These are phyloP conservation scores for Pachysolen tannophilus DNA, from an alignment of 805 yeast genomes.

Conservation along the genomic window DNA sequence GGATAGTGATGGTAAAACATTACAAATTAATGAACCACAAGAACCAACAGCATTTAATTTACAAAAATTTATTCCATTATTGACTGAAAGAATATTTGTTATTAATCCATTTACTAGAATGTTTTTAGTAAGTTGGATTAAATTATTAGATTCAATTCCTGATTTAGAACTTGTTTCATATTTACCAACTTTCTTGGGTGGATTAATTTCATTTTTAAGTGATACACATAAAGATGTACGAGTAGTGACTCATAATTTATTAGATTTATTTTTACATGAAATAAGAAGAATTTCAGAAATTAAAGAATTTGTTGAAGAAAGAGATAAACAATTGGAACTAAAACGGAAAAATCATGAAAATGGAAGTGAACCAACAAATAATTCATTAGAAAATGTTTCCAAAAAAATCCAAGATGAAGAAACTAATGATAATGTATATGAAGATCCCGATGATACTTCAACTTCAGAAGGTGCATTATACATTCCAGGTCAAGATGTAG, in stretches of 20 bases:
- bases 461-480: slow-evolving; percentile 44
- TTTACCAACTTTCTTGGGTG: slow-evolving; percentile 84
- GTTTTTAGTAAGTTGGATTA: slow-evolving; percentile 90
- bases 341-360: slow-evolving; percentile 15
- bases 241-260: slow-evolving; percentile 70
- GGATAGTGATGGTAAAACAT: slow-evolving; percentile 49
- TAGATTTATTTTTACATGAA: slow-evolving; percentile 72
- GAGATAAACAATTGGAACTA: slow-evolving; percentile 12
- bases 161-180: slow-evolving; percentile 82
- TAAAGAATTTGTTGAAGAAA: slow-evolving; percentile 38
- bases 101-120: slow-evolving; percentile 89
- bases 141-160: slow-evolving; percentile 87
- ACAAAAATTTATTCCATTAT: slow-evolving; percentile 82
- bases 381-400: slow-evolving; percentile 19
- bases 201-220: slow-evolving; percentile 68
- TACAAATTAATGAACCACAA: slow-evolving; percentile 54
- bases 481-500: slow-evolving; percentile 74
- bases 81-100: slow-evolving; percentile 85
- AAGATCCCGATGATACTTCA: slow-evolving; percentile 1
- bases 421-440: neutral
- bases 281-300: slow-evolving; percentile 70
- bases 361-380: slow-evolving; percentile 12
- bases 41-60: slow-evolving; percentile 70
- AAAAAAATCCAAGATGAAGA: slow-evolving; percentile 11
- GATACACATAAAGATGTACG: slow-evolving; percentile 84